A percentile compares a stretch with the other conserved stretches of the same genome.
Evolutionary conservation across 352 stramenopile genomes (phyloP).

Genomic region (Blastocystis sp.): DNA sequence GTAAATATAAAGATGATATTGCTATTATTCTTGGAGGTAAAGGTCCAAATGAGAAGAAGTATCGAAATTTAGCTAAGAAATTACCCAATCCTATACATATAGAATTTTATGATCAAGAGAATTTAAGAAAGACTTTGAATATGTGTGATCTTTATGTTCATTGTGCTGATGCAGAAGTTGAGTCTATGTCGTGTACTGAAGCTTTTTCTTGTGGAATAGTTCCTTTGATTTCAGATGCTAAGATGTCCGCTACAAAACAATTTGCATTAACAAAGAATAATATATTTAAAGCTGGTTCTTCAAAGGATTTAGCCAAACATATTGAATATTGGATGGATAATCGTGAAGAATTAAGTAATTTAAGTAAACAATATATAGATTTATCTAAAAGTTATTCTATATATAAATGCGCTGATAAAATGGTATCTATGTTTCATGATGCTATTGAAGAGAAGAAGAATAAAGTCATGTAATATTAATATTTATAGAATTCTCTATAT

Average conservation of each 20-base stretch:
- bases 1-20: conserved; percentile 15
- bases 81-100: neutral
- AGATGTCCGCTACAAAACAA: conserved; percentile 19
- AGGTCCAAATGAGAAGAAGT: conserved; percentile 10
- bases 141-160: conserved; percentile 22
- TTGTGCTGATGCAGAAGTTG: conserved; percentile 13
- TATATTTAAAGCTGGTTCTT: conserved; percentile 8
- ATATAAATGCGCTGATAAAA: conserved; percentile 8
- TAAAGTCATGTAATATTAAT: no score
- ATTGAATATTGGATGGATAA: conserved; percentile 27
- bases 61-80: conserved; percentile 10
- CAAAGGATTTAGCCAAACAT: neutral
- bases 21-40: conserved; percentile 21
- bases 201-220: conserved; percentile 23
- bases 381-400: conserved; percentile 15
- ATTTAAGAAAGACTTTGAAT: conserved; percentile 14
- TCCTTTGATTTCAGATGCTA: conserved; percentile 15
- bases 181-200: conserved; percentile 24
- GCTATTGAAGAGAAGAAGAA: no score
- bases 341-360: conserved; percentile 8
- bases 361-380: conserved; percentile 19
- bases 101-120: conserved; percentile 8
- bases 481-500: no score
- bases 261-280: conserved; percentile 12
- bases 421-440: conserved; percentile 31